Conservation (phyloP, 352 stramenopile genomes). For the Globisporangium sylvaticum region DNA sequence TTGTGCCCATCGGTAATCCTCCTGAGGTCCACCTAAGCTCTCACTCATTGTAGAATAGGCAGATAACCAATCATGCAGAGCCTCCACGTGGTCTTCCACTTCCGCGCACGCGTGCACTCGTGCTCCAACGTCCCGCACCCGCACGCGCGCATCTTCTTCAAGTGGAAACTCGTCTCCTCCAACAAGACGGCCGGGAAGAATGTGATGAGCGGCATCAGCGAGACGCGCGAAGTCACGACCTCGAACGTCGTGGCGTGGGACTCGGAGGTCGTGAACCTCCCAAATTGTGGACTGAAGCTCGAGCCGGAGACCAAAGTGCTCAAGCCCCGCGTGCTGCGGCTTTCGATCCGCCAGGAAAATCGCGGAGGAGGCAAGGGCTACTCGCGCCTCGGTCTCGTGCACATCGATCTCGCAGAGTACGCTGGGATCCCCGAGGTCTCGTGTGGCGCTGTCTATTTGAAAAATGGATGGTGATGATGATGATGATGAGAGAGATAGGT, state of each 20-base stretch:
- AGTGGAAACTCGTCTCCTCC: conserved; percentile 23
- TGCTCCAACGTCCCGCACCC: conserved; percentile 35
- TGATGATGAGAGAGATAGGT: not conserved
- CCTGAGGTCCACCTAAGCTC: not conserved
- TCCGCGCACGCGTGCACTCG: conserved; percentile 26
- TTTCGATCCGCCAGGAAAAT: conserved; percentile 29
- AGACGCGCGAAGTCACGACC: conserved; percentile 20
- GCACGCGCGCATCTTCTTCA: conserved; percentile 31
- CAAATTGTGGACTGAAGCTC: conserved; percentile 22
- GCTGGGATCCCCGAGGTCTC: conserved; percentile 19
- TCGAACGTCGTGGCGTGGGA: conserved; percentile 27
- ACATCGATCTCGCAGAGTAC: conserved; percentile 34
- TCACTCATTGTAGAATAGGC: not conserved
- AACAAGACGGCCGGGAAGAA: no score
- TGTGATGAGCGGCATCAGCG: conserved; percentile 5
- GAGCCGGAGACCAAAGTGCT: conserved; percentile 23
- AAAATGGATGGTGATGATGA: not conserved
- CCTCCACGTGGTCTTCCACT: conserved; percentile 22
- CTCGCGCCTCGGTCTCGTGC: conserved; percentile 23
- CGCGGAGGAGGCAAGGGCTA: conserved; percentile 2
- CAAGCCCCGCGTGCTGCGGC: conserved; percentile 23
- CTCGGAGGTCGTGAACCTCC: conserved; percentile 14
- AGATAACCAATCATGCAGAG: not conserved
- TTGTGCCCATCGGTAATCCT: not conserved
- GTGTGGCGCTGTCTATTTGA: not conserved